Base-by-base conservation (phyloP, 768 basidiomycete genomes). In the Bullera alba region DNA sequence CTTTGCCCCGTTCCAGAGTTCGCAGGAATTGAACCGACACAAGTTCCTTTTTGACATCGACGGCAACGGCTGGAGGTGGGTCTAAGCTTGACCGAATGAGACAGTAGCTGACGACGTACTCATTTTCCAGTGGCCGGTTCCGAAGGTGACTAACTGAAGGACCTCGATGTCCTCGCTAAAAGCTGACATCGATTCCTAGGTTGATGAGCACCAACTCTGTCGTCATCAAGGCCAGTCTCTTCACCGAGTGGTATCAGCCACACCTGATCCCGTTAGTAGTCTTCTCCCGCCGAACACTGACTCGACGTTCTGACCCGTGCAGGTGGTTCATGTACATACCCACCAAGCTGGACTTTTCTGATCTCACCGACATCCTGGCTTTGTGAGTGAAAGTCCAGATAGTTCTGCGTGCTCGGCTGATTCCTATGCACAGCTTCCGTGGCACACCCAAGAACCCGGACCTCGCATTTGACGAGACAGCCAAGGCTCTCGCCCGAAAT, bases 181-280 rank as follows among this genome's bases (percentile, higher is more conserved):
- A n/a, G n/a, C n/a, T n/a, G 19, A 44, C 28, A 22, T 44, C 15
- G 25, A 44, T 22, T 26, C 10, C 19, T 30, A 60, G 57, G 37
- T 53, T 75, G 36, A 74, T 76, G 74, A 68, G 63, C 42, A 71
- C 70, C 19, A 76, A 75, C 50, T 72, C 74, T 41, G 58, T 74
- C 25, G 71, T 74, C 19, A 65, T 76, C 55, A 76, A 76, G 44
- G 55, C 65, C 27, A 71, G 71, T 2, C 71, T 74, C 45, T 76
- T 65, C 60, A 76, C 70, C 52, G 74, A 53, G 51, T 76, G 74
- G 74, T 67, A 74, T 23, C 74, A 75, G 48, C 58, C 63, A 4
- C 59, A 70, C 41, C 53, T 70, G 23, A 69, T 71, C 26, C 70
- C 70, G 57, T 68, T 8, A 45, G 73, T 63, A n/a, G n/a, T 29